Conservation (phyloP, 2,329 filamentous ascomycete species). For the Colletotrichum falcatum region DNA sequence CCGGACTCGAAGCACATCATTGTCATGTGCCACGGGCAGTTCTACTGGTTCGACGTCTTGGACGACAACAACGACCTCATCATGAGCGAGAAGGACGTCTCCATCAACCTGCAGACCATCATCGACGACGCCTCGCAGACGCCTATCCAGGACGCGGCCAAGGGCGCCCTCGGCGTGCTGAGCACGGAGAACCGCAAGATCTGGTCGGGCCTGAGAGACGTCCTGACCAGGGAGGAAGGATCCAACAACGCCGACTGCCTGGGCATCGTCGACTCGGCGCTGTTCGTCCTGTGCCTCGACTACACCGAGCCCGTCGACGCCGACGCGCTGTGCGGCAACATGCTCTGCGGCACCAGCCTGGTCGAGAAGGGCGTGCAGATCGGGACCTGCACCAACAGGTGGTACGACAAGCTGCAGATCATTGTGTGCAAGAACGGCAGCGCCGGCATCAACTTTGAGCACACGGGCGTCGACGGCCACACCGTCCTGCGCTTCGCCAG, state of each 20-base stretch:
- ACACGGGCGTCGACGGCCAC: slow-evolving; percentile 97
- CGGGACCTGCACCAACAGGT: slow-evolving; percentile 96
- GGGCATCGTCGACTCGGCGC: slow-evolving; percentile 92
- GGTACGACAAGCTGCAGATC: slow-evolving; percentile 99
- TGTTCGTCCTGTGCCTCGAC: slow-evolving; percentile 93
- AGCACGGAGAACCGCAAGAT: slow-evolving; percentile 97
- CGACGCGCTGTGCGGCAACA: slow-evolving; percentile 93
- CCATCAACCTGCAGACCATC: slow-evolving; percentile 91
- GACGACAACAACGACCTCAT: slow-evolving; percentile 95
- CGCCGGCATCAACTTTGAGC: slow-evolving; percentile 98
- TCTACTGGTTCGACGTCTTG: slow-evolving; percentile 99
- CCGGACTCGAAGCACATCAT: slow-evolving; percentile 93
- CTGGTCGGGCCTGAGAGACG: slow-evolving; percentile 91
- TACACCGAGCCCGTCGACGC: slow-evolving; percentile 87
- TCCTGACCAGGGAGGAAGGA: slow-evolving; percentile 84
- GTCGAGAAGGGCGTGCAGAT: slow-evolving; percentile 95
- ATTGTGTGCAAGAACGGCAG: slow-evolving; percentile 99
- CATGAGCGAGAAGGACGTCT: slow-evolving; percentile 95
- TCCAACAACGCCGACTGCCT: slow-evolving; percentile 97
- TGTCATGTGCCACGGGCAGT: slow-evolving; percentile 92
- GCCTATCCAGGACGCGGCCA: slow-evolving; percentile 94
- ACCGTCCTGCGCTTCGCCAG: slow-evolving; percentile 96
- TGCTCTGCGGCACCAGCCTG: slow-evolving; percentile 95
- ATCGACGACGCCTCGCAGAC: slow-evolving; percentile 90
- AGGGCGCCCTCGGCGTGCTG: slow-evolving; percentile 90